Percentiles rank a stretch among this genome's conserved stretches.
Evolutionary conservation across 2,329 filamentous ascomycete species (phyloP).

Genomic region (Westerdykella aurantiaca): DNA sequence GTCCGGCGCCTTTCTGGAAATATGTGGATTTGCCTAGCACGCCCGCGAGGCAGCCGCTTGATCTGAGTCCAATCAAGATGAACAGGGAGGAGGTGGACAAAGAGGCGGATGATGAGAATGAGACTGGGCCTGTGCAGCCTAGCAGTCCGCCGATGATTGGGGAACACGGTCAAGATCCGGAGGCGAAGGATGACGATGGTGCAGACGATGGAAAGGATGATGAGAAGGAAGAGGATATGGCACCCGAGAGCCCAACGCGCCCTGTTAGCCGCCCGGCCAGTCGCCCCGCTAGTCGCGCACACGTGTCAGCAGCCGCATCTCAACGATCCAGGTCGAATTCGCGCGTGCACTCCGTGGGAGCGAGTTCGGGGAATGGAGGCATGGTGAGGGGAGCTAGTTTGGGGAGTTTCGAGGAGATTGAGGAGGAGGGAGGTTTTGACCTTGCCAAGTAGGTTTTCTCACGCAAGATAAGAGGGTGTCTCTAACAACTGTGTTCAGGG

Average conservation of each 20-base stretch:
- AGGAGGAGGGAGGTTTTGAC: conserved; percentile 45
- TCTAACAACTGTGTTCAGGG: conserved; percentile 31
- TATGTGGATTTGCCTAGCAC: conserved; percentile 73
- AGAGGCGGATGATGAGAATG: conserved; percentile 24
- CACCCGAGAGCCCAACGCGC: conserved; percentile 31
- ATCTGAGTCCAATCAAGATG: conserved; percentile 34
- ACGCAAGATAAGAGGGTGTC: neutral
- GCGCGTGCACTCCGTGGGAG: conserved; percentile 22
- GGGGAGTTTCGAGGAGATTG: conserved; percentile 35
- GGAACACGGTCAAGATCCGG: conserved; percentile 20
- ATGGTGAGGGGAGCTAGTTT: conserved; percentile 35
- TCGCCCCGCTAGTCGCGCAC: conserved; percentile 18
- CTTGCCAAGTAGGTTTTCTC: conserved; percentile 43
- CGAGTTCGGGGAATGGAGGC: conserved; percentile 19
- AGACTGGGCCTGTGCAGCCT: conserved; percentile 27
- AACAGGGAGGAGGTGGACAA: conserved; percentile 14
- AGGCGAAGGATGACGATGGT: conserved; percentile 24
- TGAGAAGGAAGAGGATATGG: conserved; percentile 29
- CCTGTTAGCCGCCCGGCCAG: conserved; percentile 33
- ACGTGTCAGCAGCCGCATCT: conserved; percentile 5
- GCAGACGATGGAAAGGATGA: conserved; percentile 22
- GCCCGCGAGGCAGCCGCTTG: conserved; percentile 48
- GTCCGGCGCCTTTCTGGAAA: conserved; percentile 83
- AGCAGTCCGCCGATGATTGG: conserved; percentile 31
- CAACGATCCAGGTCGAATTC: conserved; percentile 29